These are phyloP conservation scores for Plasmopara muralis DNA, from an alignment of 352 stramenopile species.

Conservation along the genomic window DNA sequence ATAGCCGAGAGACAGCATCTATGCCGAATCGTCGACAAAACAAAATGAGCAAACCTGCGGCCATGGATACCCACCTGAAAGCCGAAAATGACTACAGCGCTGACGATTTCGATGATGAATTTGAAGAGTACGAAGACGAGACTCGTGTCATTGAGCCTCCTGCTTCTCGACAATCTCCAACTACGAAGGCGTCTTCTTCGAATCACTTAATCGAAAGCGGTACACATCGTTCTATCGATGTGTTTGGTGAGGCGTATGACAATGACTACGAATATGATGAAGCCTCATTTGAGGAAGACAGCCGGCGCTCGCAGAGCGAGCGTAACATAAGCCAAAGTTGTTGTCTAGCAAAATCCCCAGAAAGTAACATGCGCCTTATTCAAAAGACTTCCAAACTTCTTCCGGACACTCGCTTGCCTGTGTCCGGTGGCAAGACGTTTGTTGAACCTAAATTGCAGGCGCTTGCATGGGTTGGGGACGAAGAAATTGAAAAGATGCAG, in stretches of 20 bases:
- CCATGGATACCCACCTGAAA: slow-evolving; percentile 38
- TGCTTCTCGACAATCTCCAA: background rate
- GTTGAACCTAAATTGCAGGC: slow-evolving; percentile 23
- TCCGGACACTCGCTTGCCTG: slow-evolving; percentile 25
- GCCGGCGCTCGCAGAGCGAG: slow-evolving; percentile 33
- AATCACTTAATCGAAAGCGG: slow-evolving; percentile 13
- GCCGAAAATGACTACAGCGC: slow-evolving; percentile 49
- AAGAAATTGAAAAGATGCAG: slow-evolving; percentile 24
- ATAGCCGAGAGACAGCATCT: background rate
- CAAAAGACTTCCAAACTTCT: slow-evolving; percentile 1
- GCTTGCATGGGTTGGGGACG: slow-evolving; percentile 17
- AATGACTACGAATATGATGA: slow-evolving; percentile 60
- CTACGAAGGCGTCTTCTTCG: slow-evolving; percentile 8
- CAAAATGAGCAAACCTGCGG: slow-evolving; percentile 10
- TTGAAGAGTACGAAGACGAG: slow-evolving; percentile 22
- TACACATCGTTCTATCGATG: slow-evolving; percentile 6
- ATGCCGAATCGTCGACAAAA: slow-evolving; percentile 11
- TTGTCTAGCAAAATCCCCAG: background rate
- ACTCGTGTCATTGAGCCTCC: background rate
- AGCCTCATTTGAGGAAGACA: slow-evolving; percentile 73
- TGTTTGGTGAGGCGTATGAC: slow-evolving; percentile 18
- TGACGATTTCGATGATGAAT: slow-evolving; percentile 66
- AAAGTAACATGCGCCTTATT: no score
- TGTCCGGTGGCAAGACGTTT: slow-evolving; percentile 40
- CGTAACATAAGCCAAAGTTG: slow-evolving; percentile 6